phyloP scores from a whole-genome alignment of 306 rosid species.

The Dryas alaskensis region DNA sequence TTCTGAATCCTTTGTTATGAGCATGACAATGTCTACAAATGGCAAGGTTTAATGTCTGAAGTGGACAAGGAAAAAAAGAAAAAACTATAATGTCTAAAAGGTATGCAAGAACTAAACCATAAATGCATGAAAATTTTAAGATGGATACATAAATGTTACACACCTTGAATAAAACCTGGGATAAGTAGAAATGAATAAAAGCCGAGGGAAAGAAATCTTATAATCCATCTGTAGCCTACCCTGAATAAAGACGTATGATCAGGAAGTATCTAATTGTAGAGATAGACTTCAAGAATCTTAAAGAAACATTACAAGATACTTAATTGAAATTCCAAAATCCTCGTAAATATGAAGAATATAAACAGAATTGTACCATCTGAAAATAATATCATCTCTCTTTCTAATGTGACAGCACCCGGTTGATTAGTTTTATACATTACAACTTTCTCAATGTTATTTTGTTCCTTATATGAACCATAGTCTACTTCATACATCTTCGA shows the following conservation, averaged over 20 bases:
- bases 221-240: constrained; percentile 89
- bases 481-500: background rate
- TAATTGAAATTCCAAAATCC: background rate
- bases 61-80: background rate
- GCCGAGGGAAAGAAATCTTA: constrained; percentile 68
- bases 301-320: constrained; percentile 24
- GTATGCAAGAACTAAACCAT: background rate
- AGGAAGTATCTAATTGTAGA: constrained; percentile 33
- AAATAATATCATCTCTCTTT: background rate
- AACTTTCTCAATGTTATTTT: background rate
- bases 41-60: background rate
- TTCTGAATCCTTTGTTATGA: background rate
- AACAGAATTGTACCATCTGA: background rate
- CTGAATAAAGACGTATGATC: constrained; percentile 61
- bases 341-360: background rate
- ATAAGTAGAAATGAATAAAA: constrained; percentile 61
- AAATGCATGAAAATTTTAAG: constrained; percentile 11
- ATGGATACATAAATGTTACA: constrained; percentile 21
- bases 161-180: constrained; percentile 90
- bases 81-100: background rate
- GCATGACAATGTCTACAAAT: background rate
- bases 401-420: background rate
- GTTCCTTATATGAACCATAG: background rate
- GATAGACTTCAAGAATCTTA: background rate
- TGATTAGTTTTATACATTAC: background rate